Evolutionary conservation across 2,329 filamentous ascomycete species (phyloP).

Genomic region (Clonostachys chloroleuca): DNA sequence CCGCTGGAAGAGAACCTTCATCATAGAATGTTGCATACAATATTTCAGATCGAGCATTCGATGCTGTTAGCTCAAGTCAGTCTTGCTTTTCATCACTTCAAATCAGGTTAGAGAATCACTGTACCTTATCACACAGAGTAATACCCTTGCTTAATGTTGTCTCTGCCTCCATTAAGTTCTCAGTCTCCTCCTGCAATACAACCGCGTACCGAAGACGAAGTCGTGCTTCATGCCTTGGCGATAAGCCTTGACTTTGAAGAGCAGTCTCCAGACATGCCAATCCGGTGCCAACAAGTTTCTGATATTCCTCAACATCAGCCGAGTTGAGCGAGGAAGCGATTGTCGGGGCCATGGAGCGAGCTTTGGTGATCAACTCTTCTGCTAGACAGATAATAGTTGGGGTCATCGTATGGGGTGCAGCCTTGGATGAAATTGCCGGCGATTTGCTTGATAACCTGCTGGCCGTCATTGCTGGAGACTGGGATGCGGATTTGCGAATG

Average conservation of each 20-base stretch:
- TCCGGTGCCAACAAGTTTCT: slow-evolving; percentile 67
- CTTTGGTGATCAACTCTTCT: slow-evolving; percentile 70
- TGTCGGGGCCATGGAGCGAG: slow-evolving; percentile 49
- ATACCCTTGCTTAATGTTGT: slow-evolving; percentile 68
- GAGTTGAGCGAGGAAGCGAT: slow-evolving; percentile 28
- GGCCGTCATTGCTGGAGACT: slow-evolving; percentile 33
- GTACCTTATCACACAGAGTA: slow-evolving; percentile 61
- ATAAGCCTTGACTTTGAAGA: slow-evolving; percentile 54
- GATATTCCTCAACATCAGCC: slow-evolving; percentile 57
- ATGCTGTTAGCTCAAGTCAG: slow-evolving; percentile 15
- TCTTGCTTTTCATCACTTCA: background rate
- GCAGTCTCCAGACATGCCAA: slow-evolving; percentile 69
- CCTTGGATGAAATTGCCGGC: slow-evolving; percentile 32
- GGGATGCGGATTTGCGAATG: slow-evolving; percentile 30
- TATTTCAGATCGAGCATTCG: slow-evolving; percentile 63
- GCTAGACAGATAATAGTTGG: slow-evolving; percentile 66
- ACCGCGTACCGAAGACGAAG: slow-evolving; percentile 68
- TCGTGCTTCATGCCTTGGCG: slow-evolving; percentile 64
- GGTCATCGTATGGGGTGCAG: slow-evolving; percentile 42
- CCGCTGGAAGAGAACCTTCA: slow-evolving; percentile 65
- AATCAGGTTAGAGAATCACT: slow-evolving; percentile 1
- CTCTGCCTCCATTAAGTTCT: slow-evolving; percentile 70
- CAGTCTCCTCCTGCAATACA: slow-evolving; percentile 70
- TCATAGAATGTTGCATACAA: slow-evolving; percentile 69
- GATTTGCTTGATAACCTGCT: slow-evolving; percentile 35